These are phyloP conservation scores for Cladophialophora immunda DNA, from an alignment of 2,329 filamentous ascomycete species.

Conservation along the genomic window DNA sequence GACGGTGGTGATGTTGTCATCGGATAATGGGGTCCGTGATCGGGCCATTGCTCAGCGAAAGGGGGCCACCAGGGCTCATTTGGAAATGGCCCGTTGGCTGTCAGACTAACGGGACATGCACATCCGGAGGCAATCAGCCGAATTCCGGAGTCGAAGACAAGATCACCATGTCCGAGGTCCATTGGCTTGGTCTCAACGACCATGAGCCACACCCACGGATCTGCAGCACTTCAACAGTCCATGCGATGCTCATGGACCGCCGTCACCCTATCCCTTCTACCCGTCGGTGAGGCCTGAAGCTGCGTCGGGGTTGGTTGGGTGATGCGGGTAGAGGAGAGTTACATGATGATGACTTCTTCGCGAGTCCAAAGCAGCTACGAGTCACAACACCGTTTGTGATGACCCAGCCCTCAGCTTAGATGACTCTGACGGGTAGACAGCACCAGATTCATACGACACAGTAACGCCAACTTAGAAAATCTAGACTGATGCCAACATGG, in stretches of 20 bases:
- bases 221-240: no score
- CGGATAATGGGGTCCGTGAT: constrained; percentile 4
- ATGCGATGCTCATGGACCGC: not conserved
- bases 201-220: not conserved
- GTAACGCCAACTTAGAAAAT: not conserved
- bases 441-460: not conserved
- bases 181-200: not conserved
- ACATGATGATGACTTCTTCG: not conserved
- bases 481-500: not conserved
- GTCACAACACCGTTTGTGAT: not conserved
- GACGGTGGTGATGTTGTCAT: constrained; percentile 15
- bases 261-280: no score
- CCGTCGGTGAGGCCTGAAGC: no score
- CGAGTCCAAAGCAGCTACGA: not conserved
- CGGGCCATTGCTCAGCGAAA: constrained; percentile 1
- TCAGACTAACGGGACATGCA: constrained; percentile 18
- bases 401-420: not conserved
- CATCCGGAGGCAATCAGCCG: constrained; percentile 6
- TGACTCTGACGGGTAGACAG: not conserved
- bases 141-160: constrained; percentile 16
- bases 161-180: constrained; percentile 1
- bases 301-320: not conserved
- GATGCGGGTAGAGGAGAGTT: not conserved
- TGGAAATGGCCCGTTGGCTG: constrained; percentile 2
- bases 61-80: not conserved